Percentiles rank a stretch among this genome's conserved stretches.
Conservation (phyloP, 768 basidiomycete species). For the Ephemerocybe angulata region DNA sequence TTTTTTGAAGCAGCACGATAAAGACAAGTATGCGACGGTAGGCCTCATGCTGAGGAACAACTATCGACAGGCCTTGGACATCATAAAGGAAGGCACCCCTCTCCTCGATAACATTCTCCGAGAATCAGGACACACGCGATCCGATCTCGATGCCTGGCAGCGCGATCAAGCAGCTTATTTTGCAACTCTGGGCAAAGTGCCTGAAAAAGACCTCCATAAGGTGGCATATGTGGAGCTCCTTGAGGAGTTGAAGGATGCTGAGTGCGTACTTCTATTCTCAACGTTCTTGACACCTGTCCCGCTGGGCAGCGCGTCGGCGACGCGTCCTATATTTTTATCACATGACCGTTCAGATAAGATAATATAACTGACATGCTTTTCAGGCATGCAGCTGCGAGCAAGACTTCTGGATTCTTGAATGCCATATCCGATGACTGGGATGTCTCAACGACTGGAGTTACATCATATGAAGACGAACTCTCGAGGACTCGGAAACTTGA, state of each 20-base stretch:
- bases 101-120: not conserved
- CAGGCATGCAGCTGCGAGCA: not conserved
- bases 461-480: not conserved
- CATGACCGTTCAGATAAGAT: too few species aligned
- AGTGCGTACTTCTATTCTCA: not conserved
- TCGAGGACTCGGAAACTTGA: slow-evolving; percentile 1
- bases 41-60: not conserved
- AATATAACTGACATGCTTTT: not conserved
- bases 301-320: too few species aligned
- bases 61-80: not conserved
- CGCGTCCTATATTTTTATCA: too few species aligned
- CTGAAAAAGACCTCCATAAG: slow-evolving; percentile 22
- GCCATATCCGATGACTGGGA: not conserved
- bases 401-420: not conserved
- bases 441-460: not conserved
- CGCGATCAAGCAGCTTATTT: slow-evolving; percentile 24
- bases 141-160: slow-evolving; percentile 19
- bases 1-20: not conserved
- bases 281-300: too few species aligned
- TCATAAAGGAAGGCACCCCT: slow-evolving; percentile 2
- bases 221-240: slow-evolving; percentile 32
- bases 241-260: slow-evolving; percentile 1
- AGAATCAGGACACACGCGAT: slow-evolving; percentile 8
- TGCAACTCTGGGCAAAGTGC: slow-evolving; percentile 20
- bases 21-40: not conserved